Percentiles rank a stretch among this genome's conserved stretches.
These are phyloP conservation scores for Copromyces sp. DNA, from an alignment of 495 filamentous ascomycete species.

Conservation along the genomic window DNA sequence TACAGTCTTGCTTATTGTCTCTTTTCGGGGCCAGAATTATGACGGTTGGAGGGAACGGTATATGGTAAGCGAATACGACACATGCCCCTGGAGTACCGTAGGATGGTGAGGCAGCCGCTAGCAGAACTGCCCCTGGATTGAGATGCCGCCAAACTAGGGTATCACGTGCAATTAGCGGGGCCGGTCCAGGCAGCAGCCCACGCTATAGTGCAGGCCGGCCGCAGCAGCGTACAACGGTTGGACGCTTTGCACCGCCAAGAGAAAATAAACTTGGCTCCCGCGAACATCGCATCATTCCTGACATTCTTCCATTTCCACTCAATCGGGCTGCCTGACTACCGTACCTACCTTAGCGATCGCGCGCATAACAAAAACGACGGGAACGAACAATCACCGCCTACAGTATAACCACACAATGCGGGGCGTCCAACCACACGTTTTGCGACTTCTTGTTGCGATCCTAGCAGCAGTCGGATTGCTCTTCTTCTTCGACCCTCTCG, in stretches of 20 bases:
- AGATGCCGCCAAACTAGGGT: background rate
- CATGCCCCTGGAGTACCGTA: background rate
- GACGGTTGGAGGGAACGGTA: background rate
- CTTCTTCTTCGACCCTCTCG: slow-evolving; percentile 13
- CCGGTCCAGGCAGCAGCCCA: background rate
- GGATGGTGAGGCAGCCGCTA: background rate
- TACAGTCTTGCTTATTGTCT: background rate
- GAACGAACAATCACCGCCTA: background rate
- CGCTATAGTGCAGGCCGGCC: too few species aligned
- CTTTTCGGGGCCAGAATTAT: background rate
- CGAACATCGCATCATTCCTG: background rate
- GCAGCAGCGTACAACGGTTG: background rate
- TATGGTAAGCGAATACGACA: background rate
- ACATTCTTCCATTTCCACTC: background rate
- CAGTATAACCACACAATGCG: background rate
- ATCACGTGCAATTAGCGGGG: background rate
- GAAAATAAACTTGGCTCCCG: background rate
- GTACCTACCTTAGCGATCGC: background rate
- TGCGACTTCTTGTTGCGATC: slow-evolving; percentile 3
- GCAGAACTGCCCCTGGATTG: background rate
- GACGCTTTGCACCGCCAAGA: background rate
- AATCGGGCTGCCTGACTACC: background rate
- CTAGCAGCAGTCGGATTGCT: slow-evolving; percentile 7
- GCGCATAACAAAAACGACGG: background rate
- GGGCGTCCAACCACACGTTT: slow-evolving; percentile 9